Conservation (phyloP, 805 yeast species). For the Barnettozyma wickerhamii region DNA sequence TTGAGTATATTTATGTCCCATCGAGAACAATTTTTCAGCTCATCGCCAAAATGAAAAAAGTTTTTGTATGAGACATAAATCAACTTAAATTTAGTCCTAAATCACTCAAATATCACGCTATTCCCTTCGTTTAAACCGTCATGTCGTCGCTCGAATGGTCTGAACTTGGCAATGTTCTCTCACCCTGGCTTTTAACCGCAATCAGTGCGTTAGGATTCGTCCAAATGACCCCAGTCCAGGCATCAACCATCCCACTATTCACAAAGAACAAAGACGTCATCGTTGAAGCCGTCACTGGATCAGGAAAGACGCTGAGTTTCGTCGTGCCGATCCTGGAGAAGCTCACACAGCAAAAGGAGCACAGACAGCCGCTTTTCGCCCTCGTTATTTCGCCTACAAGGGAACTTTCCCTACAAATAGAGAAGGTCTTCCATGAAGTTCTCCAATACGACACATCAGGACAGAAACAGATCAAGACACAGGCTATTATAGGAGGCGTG, state of each 20-base stretch:
- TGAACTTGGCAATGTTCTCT: slow-evolving; percentile 44
- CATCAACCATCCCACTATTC: slow-evolving; percentile 85
- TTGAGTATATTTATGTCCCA: not conserved
- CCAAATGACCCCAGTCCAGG: slow-evolving; percentile 95
- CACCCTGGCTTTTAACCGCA: slow-evolving; percentile 70
- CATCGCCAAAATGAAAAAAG: not conserved
- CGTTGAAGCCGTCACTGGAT: slow-evolving; percentile 96
- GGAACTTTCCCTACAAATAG: slow-evolving; percentile 68
- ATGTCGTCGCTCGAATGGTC: slow-evolving; percentile 58
- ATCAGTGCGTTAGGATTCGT: slow-evolving; percentile 70
- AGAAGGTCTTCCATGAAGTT: slow-evolving; percentile 57
- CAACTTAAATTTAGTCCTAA: too few relatives aligned
- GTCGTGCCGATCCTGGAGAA: slow-evolving; percentile 77
- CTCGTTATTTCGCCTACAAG: slow-evolving; percentile 66
- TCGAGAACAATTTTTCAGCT: slow-evolving; percentile 1
- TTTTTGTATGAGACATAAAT: too few relatives aligned
- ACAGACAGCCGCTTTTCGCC: slow-evolving; percentile 56
- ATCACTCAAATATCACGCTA: not conserved
- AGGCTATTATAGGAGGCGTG: slow-evolving; percentile 61
- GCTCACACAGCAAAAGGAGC: slow-evolving; percentile 33
- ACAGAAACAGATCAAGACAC: slow-evolving; percentile 45
- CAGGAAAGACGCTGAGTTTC: slow-evolving; percentile 96
- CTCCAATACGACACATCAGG: slow-evolving; percentile 57
- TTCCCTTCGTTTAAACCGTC: not conserved
- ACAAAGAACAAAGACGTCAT: slow-evolving; percentile 87